These are phyloP conservation scores for Deuterostichococcus epilithicus DNA, from an alignment of 139 green algal genomes.

Conservation along the genomic window DNA sequence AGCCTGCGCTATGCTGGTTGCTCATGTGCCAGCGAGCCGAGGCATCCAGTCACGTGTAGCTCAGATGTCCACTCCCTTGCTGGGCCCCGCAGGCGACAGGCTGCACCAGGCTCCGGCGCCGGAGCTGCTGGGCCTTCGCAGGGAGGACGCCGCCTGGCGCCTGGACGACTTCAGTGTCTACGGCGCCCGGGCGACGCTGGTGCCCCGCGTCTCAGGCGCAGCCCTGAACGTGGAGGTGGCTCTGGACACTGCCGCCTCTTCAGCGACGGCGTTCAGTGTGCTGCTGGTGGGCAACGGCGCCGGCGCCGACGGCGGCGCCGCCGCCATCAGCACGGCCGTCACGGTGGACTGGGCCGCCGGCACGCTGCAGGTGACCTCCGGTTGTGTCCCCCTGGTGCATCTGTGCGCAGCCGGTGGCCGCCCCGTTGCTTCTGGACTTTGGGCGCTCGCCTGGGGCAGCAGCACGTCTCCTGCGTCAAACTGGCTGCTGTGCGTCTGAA, in stretches of 20 bases:
- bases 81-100: slow-evolving; percentile 3
- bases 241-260: not conserved
- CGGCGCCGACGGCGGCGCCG: not conserved
- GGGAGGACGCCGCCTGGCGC: not conserved
- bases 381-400: too few species aligned
- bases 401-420: too few species aligned
- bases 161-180: not conserved
- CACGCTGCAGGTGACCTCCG: slow-evolving; percentile 11
- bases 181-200: not conserved
- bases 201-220: not conserved
- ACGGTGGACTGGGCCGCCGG: slow-evolving; percentile 16
- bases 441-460: too few species aligned
- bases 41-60: too few species aligned
- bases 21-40: too few species aligned
- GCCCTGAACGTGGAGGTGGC: slow-evolving; percentile 6
- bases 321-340: slow-evolving; percentile 11
- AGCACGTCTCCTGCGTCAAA: too few species aligned
- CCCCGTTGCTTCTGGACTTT: not conserved
- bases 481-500: too few species aligned
- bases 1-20: not conserved
- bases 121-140: slow-evolving; percentile 6
- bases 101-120: slow-evolving; percentile 18
- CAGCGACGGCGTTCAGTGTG: slow-evolving; percentile 1
- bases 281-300: slow-evolving; percentile 15
- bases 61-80: too few species aligned